Evolutionary conservation across 2,329 filamentous ascomycete genomes (phyloP).

Genomic region (Calonectria pseudoreteaudii): DNA sequence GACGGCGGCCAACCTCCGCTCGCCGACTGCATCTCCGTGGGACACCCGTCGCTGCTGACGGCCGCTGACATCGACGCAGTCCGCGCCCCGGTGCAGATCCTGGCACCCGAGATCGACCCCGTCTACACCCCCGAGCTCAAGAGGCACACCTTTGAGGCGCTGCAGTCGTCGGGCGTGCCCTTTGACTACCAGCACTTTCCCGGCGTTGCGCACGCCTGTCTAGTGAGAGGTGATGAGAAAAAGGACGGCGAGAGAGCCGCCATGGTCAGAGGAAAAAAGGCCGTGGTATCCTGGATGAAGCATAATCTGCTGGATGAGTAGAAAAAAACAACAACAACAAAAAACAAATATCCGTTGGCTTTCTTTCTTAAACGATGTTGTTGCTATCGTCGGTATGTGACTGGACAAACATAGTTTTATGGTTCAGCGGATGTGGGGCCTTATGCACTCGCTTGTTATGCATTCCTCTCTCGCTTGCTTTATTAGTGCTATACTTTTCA

Average conservation of each 20-base stretch:
- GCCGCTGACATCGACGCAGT: constrained; percentile 60
- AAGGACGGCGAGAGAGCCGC: constrained; percentile 52
- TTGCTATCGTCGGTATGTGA: no score
- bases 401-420: no score
- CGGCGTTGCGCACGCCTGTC: constrained; percentile 56
- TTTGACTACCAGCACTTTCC: constrained; percentile 62
- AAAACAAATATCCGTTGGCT: not conserved
- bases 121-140: constrained; percentile 58
- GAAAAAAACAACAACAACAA: not conserved
- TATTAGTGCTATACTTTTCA: not conserved
- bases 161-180: constrained; percentile 49
- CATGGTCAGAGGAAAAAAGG: constrained; percentile 57
- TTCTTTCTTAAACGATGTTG: not conserved
- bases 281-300: constrained; percentile 55
- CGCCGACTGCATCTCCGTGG: constrained; percentile 58
- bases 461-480: not conserved
- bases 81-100: constrained; percentile 60
- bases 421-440: not conserved
- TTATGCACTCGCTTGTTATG: not conserved
- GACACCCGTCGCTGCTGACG: constrained; percentile 57
- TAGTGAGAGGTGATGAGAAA: constrained; percentile 51
- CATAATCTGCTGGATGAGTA: constrained; percentile 20
- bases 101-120: constrained; percentile 61
- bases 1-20: constrained; percentile 49
- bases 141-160: constrained; percentile 48